A percentile compares a stretch with the other conserved stretches of the same genome.
Evolutionary conservation across 2,329 filamentous ascomycete genomes (phyloP).

Genomic region (Thelonectria olida): DNA sequence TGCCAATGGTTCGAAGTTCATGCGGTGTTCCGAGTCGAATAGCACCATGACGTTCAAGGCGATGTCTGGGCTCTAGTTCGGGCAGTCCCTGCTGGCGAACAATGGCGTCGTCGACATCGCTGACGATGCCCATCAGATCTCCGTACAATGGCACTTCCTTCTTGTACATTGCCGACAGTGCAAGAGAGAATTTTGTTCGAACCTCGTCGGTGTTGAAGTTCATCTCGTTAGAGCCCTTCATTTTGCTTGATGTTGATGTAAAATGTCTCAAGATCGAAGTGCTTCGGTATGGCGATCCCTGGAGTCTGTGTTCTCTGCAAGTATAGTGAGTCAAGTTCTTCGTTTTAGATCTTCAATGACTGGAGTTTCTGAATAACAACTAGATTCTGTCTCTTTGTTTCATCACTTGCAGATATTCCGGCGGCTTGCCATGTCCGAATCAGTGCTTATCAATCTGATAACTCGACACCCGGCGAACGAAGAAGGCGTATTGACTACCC

Average conservation of each 20-base stretch:
- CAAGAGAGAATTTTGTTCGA: conserved; percentile 29
- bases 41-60: conserved; percentile 52
- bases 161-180: conserved; percentile 44
- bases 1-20: conserved; percentile 52
- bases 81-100: neutral
- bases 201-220: conserved; percentile 1
- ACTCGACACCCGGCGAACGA: neutral
- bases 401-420: neutral
- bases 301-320: too few relatives aligned
- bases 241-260: neutral
- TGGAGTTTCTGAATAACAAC: neutral
- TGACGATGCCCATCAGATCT: conserved; percentile 39
- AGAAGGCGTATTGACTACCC: too few relatives aligned
- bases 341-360: neutral
- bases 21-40: conserved; percentile 55
- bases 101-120: conserved; percentile 26
- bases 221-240: neutral
- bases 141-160: conserved; percentile 44
- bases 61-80: neutral
- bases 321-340: neutral
- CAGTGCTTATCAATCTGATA: neutral
- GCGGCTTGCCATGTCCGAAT: neutral
- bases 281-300: neutral
- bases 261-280: neutral
- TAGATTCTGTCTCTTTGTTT: too few relatives aligned